Evolutionary conservation across 148 eudicot genomes (phyloP).

Genomic region (Rhododendron simsii): DNA sequence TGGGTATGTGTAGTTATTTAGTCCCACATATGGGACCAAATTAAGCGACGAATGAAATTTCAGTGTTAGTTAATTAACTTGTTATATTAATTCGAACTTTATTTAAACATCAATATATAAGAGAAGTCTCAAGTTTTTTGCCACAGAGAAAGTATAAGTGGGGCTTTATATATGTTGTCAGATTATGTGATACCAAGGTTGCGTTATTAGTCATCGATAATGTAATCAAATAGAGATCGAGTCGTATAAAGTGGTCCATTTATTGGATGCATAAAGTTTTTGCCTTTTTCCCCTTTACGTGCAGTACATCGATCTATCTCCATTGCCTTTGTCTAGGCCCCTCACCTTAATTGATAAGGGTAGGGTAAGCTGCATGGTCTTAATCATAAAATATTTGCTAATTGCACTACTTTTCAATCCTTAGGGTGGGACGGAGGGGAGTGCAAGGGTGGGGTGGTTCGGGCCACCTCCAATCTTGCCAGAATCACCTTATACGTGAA

Average conservation of each 20-base stretch:
- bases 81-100: too few species aligned
- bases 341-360: conserved; percentile 5
- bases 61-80: too few species aligned
- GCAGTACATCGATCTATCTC: neutral
- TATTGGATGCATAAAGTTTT: conserved; percentile 16
- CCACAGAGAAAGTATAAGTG: neutral
- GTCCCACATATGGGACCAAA: neutral
- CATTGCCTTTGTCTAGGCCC: conserved; percentile 4
- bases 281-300: neutral
- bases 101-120: neutral
- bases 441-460: too few species aligned
- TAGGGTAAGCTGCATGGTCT: conserved; percentile 9
- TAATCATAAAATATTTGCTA: conserved; percentile 6
- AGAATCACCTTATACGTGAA: too few species aligned
- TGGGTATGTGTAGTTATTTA: too few species aligned
- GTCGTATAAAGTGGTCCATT: neutral
- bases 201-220: neutral
- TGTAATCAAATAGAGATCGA: neutral
- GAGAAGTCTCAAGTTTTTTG: neutral
- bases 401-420: conserved; percentile 3
- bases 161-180: neutral
- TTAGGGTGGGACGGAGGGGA: neutral
- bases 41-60: neutral
- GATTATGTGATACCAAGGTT: neutral
- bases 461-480: too few species aligned